phyloP scores from a whole-genome alignment of 2,329 filamentous ascomycete species.

The Scytalidium lignicola region DNA sequence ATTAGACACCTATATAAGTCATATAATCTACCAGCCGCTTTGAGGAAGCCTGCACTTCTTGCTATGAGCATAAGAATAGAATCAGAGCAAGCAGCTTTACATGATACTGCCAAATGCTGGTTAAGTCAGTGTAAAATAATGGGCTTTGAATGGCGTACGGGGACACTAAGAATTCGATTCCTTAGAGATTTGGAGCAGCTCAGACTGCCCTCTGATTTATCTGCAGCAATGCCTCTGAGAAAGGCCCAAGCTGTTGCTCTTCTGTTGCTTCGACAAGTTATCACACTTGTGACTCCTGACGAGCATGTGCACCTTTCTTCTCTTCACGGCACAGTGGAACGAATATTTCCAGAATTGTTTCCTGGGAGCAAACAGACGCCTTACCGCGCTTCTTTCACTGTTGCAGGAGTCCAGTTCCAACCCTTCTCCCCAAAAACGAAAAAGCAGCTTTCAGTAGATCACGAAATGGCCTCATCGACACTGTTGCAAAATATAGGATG shows the following conservation, averaged over 20 bases:
- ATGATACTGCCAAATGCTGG: constrained; percentile 48
- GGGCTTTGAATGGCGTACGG: constrained; percentile 24
- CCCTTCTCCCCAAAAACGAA: neutral
- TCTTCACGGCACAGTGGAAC: constrained; percentile 33
- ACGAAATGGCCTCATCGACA: neutral
- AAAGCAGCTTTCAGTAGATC: neutral
- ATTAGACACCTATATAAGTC: constrained; percentile 61
- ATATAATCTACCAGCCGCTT: constrained; percentile 60
- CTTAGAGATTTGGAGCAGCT: constrained; percentile 5
- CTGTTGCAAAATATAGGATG: constrained; percentile 6
- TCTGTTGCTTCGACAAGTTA: constrained; percentile 40
- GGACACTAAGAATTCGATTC: constrained; percentile 24
- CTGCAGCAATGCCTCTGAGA: neutral
- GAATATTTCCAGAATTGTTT: constrained; percentile 33
- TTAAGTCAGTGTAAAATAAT: constrained; percentile 42
- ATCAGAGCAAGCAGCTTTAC: constrained; percentile 36
- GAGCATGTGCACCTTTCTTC: constrained; percentile 37
- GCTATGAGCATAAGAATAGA: constrained; percentile 51
- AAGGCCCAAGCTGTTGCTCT: constrained; percentile 29
- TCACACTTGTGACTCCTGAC: constrained; percentile 43
- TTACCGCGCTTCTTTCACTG: constrained; percentile 10
- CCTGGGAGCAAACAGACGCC: neutral
- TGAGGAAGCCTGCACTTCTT: constrained; percentile 62
- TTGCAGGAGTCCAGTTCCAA: constrained; percentile 18
- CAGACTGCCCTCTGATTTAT: neutral